Evolutionary conservation across 208 protist genomes (phyloP), one percentile per base, ranked within the genome.

Genomic region (Trypanosoma caninum): DNA sequence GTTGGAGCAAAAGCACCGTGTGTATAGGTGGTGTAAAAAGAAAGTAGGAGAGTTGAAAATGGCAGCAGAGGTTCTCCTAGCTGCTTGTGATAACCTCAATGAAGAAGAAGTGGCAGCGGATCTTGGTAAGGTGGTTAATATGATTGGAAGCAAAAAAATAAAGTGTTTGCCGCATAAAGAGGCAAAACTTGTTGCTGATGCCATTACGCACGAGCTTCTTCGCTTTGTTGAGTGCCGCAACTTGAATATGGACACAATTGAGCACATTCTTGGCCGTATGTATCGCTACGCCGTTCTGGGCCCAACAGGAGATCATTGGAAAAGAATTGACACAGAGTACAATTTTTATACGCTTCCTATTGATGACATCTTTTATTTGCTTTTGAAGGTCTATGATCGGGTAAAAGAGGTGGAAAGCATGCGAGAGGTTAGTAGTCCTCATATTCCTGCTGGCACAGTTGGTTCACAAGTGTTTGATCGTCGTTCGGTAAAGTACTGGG

Each of bases 401-500:
- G 82, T 95, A 25, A 78, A 38, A 51, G 68, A 81, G 66, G 74
- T 65, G 38, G 81, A 91, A 74, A 80, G 82, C 45, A 75, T 76
- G 56, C 85, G 87, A 37, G 79, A 70, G 20, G 72, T 61, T 16
- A 88, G 83, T 45, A 80, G 87, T 59, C 53, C 62, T 23, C 54
- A 53, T 18, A 87, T 87, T 40, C 56, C 81, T 22, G 64, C 68
- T n/a, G 85, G 82, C 33, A 72, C 74, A 10, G 83, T 80, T 37
- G 84, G 89, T 38, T 85, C 85, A 45, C 89, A 95, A 68, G 80
- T 86, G 34, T 95, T 95, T 73, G 85, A 93, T 62, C 85, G 82
- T 38, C 77, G 79, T 50, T 93, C 81, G 14, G 82, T 92, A 13
- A 93, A 95, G 80, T 95, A 93, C 62, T 93, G 82, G 84, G 85